Conservation (phyloP, 2,329 filamentous ascomycete genomes). For the Furcasterigmium sp. region DNA sequence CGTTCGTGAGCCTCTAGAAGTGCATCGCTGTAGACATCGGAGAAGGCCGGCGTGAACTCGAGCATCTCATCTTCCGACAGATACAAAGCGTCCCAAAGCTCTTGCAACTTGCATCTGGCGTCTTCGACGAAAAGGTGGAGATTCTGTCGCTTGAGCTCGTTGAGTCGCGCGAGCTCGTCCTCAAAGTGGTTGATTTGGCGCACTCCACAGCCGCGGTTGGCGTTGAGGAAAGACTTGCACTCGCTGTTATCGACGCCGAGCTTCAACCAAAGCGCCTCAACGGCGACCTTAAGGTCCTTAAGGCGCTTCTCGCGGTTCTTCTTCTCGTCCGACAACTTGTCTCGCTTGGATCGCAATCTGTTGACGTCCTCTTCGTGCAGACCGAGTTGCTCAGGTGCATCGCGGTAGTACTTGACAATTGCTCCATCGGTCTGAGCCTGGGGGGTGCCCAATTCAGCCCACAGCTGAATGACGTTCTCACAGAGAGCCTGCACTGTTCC, state of each 20-base stretch:
- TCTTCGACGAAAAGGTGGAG: conserved; percentile 95
- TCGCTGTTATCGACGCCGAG: conserved; percentile 79
- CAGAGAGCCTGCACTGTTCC: conserved; percentile 67
- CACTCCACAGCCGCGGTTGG: conserved; percentile 85
- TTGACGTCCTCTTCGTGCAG: conserved; percentile 82
- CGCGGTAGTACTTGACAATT: conserved; percentile 85
- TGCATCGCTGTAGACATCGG: conserved; percentile 94
- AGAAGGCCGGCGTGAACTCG: conserved; percentile 94
- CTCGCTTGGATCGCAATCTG: conserved; percentile 66
- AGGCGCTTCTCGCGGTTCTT: conserved; percentile 72
- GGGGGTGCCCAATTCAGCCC: conserved; percentile 91
- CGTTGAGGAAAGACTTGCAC: conserved; percentile 77
- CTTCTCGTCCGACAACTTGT: conserved; percentile 86
- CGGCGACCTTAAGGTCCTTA: conserved; percentile 67
- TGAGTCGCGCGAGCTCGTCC: conserved; percentile 78
- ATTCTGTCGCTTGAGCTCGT: conserved; percentile 92
- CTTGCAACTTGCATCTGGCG: conserved; percentile 82
- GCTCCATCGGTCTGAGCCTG: conserved; percentile 84
- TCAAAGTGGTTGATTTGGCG: conserved; percentile 94
- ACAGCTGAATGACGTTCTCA: conserved; percentile 87
- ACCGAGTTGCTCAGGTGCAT: conserved; percentile 89
- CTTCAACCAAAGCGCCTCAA: conserved; percentile 87
- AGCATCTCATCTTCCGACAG: conserved; percentile 98
- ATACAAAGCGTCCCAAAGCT: conserved; percentile 90
- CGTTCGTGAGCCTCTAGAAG: conserved; percentile 91